Evolutionary conservation across 1,139 yeast species (phyloP), one percentile per base, ranked within the genome.

Genomic region (Debaryomyces robertsiae): DNA sequence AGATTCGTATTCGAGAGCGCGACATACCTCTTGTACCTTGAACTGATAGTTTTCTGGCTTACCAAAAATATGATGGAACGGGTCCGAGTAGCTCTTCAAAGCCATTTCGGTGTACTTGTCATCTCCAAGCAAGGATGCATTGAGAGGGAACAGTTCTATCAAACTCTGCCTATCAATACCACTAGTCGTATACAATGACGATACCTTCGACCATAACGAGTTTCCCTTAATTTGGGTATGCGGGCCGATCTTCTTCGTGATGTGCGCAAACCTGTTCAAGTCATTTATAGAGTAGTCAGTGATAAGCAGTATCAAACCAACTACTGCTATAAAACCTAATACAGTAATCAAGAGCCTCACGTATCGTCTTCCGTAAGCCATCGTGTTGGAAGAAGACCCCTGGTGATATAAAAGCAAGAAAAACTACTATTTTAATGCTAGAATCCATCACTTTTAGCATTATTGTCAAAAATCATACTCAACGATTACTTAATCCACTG

Each of bases 1-100:
- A 16, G 46, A 46, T 17, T 50, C 50, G 32, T 39, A 45, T 30
- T 44, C 41, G 9, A 60, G 32, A 10, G 42, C 40, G 9, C 47
- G 32, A 40, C 65, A 60, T 30, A 48, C 32, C 13, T 44, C 46
- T 13, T 47, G 44, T 31, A 46, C 46, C 28, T 44, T 46, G 23
- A 53, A 50, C 15, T 42, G 45, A 19, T 43, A 42, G 27, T 47
- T 49, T 2, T 36, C 36, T 1, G 50, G 39, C 34, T 45, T 45
- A 14, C 46, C 48, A 6, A 40, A 33, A 5, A 49, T 28, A 14
- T 39, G 36, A 3, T 30, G 30, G 14, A 40, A 38, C 2, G 65
- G 60, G 40, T 61, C 65, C 2, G 57, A 48, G 32, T 48, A 61
- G 1, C 55, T 48, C 5, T 45, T 44, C 41, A 60, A 23, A 3